Evolutionary conservation across 805 yeast genomes (phyloP).

Genomic region (Candida insectalens): DNA sequence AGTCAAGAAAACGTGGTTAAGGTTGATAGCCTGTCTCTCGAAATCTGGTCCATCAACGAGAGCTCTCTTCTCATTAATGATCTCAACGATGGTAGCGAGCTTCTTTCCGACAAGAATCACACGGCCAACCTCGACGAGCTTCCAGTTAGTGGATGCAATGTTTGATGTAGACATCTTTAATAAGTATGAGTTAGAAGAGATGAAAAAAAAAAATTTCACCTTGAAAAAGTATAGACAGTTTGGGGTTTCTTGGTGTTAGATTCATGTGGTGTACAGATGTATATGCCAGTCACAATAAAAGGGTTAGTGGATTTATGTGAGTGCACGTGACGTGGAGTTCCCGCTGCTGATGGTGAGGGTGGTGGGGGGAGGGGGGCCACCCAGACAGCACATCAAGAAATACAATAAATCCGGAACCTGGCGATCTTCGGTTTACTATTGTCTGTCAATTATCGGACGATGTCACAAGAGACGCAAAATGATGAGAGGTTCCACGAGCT

Average conservation of each 20-base stretch:
- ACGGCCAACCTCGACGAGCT: slow-evolving; percentile 99
- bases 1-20: slow-evolving; percentile 86
- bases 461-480: slow-evolving; percentile 42
- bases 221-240: too few species aligned
- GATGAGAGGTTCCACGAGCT: slow-evolving; percentile 52
- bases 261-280: too few species aligned
- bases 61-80: slow-evolving; percentile 98
- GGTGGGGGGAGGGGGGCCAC: too few species aligned
- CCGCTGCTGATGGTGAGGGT: too few species aligned
- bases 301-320: too few species aligned
- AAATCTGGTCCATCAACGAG: slow-evolving; percentile 96
- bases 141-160: slow-evolving; percentile 97
- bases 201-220: not conserved
- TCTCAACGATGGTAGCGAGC: slow-evolving; percentile 96
- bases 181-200: not conserved
- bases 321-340: too few species aligned
- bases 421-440: too few species aligned
- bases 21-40: slow-evolving; percentile 84
- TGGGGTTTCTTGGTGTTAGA: too few species aligned
- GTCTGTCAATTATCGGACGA: too few species aligned
- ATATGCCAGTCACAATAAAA: too few species aligned
- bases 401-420: too few species aligned
- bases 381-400: too few species aligned
- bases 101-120: slow-evolving; percentile 88
- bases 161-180: slow-evolving; percentile 36